Conservation (phyloP, 371 early-diverging fungal genomes). For the Haplosporangium sp. region DNA sequence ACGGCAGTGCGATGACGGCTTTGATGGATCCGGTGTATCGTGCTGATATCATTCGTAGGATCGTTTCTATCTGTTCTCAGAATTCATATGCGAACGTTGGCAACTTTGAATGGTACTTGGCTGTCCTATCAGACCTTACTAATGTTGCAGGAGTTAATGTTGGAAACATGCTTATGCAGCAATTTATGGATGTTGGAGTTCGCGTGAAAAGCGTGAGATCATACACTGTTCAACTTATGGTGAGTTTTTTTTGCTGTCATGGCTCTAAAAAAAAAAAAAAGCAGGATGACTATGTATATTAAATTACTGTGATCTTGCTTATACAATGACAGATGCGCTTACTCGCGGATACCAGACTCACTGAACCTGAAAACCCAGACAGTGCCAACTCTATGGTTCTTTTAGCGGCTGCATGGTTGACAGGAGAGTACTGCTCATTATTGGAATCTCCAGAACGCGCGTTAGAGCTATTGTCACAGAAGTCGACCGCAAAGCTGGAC, state of each 20-base stretch:
- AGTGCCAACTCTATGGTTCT: conserved; percentile 82
- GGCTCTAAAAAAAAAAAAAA: not conserved
- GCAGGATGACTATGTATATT: not conserved
- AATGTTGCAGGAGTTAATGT: conserved; percentile 81
- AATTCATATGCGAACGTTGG: conserved; percentile 85
- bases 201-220: conserved; percentile 88
- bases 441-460: conserved; percentile 61
- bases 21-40: conserved; percentile 83
- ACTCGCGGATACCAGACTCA: conserved; percentile 68
- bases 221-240: conserved; percentile 83
- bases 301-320: not conserved
- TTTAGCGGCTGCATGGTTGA: conserved; percentile 90
- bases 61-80: conserved; percentile 85
- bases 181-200: conserved; percentile 91
- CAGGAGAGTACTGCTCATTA: conserved; percentile 87
- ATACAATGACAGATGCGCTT: conserved; percentile 59
- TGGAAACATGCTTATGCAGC: conserved; percentile 74
- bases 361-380: conserved; percentile 71
- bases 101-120: conserved; percentile 97
- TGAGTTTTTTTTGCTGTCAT: conserved; percentile 32
- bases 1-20: conserved; percentile 29
- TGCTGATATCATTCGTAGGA: conserved; percentile 80
- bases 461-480: conserved; percentile 67
- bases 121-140: conserved; percentile 81
- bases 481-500: conserved; percentile 67